Percentiles rank a stretch among this genome's conserved stretches.
Evolutionary conservation across 177 flowering plant genomes (phyloP).

Genomic region (Telopea speciosissima): DNA sequence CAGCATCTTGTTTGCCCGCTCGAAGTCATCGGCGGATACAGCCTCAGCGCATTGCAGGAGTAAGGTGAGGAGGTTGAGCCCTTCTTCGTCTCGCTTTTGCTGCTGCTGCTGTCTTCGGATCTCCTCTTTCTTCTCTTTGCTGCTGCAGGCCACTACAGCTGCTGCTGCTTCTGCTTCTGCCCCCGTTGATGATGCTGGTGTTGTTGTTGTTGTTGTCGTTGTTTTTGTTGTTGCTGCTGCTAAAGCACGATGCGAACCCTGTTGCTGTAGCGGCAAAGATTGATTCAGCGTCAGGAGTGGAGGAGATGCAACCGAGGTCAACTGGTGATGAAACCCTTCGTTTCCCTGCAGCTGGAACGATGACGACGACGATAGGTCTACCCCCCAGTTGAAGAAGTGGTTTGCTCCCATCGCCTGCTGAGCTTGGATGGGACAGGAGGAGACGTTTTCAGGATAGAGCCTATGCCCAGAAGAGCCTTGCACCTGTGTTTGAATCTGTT

Average conservation of each 20-base stretch:
- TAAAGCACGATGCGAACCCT: slow-evolving; percentile 2
- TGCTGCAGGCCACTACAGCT: no score
- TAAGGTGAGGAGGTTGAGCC: slow-evolving; percentile 76
- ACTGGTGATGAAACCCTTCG: slow-evolving; percentile 10
- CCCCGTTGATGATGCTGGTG: slow-evolving; percentile 11
- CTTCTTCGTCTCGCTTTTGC: slow-evolving; percentile 77
- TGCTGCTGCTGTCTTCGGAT: slow-evolving; percentile 29
- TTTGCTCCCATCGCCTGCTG: neutral
- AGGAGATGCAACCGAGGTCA: slow-evolving; percentile 13
- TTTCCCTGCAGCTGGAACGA: neutral
- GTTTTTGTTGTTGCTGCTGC: slow-evolving; percentile 14
- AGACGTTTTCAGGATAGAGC: slow-evolving; percentile 22
- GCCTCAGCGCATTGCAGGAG: slow-evolving; percentile 96
- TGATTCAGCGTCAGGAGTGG: slow-evolving; percentile 16
- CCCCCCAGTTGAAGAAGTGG: slow-evolving; percentile 28
- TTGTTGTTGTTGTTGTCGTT: slow-evolving; percentile 13
- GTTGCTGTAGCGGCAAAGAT: slow-evolving; percentile 2
- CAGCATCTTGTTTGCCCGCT: slow-evolving; percentile 79
- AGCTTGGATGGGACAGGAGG: neutral
- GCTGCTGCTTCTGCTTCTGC: neutral
- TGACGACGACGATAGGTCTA: neutral
- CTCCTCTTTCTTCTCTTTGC: slow-evolving; percentile 52
- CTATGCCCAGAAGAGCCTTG: slow-evolving; percentile 23
- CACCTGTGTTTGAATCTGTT: slow-evolving; percentile 14
- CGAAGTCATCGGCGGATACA: slow-evolving; percentile 66